Percentiles rank a stretch among this genome's conserved stretches.
Conservation (phyloP, 2,329 filamentous ascomycete genomes). For the Elsinoe arachidis region DNA sequence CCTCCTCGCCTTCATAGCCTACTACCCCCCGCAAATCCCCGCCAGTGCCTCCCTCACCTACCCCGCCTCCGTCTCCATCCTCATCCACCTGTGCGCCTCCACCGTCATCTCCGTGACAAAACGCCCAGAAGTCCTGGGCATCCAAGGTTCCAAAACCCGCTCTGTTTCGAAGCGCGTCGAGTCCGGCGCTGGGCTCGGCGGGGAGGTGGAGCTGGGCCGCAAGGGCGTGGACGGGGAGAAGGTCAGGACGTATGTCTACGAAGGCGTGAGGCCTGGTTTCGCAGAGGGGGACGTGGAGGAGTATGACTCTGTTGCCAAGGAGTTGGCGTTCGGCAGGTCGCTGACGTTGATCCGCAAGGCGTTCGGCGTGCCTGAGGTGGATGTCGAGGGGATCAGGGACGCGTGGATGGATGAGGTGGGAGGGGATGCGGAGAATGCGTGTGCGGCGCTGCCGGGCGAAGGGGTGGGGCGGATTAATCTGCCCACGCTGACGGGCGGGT, state of each 20-base stretch:
- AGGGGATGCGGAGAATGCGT: not conserved
- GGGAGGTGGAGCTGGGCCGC: constrained; percentile 37
- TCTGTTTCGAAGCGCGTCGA: constrained; percentile 42
- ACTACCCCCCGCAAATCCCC: constrained; percentile 54
- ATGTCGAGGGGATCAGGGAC: constrained; percentile 39
- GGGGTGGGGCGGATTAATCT: constrained; percentile 26
- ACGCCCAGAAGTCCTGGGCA: constrained; percentile 43
- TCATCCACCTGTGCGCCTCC: constrained; percentile 49
- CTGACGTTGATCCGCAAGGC: constrained; percentile 51
- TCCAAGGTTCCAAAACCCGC: constrained; percentile 41
- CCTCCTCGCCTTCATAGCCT: constrained; percentile 52
- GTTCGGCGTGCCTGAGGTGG: constrained; percentile 41
- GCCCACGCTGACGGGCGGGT: constrained; percentile 39
- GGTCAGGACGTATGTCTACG: constrained; percentile 43
- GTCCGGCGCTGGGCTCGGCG: constrained; percentile 42
- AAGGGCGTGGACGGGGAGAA: constrained; percentile 18
- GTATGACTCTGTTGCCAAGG: constrained; percentile 55
- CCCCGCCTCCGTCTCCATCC: constrained; percentile 37
- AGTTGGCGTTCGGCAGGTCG: constrained; percentile 61
- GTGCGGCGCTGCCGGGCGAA: not conserved
- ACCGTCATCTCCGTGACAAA: constrained; percentile 40
- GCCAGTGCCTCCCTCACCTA: constrained; percentile 39
- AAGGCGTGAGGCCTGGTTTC: constrained; percentile 53
- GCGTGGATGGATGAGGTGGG: constrained; percentile 18
- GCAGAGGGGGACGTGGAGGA: constrained; percentile 62